Conservation (phyloP, 805 yeast genomes). For the Wickerhamomyces canadensis region DNA sequence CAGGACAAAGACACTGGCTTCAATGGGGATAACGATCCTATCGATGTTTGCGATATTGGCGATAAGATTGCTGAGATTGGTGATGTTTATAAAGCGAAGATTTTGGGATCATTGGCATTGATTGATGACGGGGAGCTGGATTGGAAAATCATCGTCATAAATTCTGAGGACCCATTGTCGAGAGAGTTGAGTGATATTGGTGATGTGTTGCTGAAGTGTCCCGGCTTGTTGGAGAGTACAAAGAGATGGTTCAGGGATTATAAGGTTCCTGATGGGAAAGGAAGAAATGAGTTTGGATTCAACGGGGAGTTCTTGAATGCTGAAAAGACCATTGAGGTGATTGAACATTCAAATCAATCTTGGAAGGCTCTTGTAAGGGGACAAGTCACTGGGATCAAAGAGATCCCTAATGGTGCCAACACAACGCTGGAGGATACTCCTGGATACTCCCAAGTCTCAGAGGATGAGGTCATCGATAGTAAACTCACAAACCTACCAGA, state of each 20-base stretch:
- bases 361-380: slow-evolving; percentile 64
- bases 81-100: slow-evolving; percentile 81
- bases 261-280: slow-evolving; percentile 97
- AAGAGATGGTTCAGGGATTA: slow-evolving; percentile 98
- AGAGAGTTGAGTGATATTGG: slow-evolving; percentile 81
- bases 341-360: slow-evolving; percentile 59
- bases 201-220: slow-evolving; percentile 85
- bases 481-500: slow-evolving; percentile 25
- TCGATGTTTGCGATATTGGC: slow-evolving; percentile 83
- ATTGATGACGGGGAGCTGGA: slow-evolving; percentile 90
- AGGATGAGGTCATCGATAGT: slow-evolving; percentile 18
- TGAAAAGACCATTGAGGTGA: slow-evolving; percentile 51
- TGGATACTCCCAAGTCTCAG: slow-evolving; percentile 32
- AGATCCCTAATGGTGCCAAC: too few relatives aligned
- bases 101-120: slow-evolving; percentile 89
- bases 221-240: slow-evolving; percentile 90
- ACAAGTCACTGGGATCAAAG: too few relatives aligned
- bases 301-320: slow-evolving; percentile 62
- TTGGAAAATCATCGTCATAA: slow-evolving; percentile 90
- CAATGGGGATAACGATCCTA: slow-evolving; percentile 81
- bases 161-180: slow-evolving; percentile 79
- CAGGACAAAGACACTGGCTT: slow-evolving; percentile 61
- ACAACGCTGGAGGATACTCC: slow-evolving; percentile 52
- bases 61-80: slow-evolving; percentile 61
- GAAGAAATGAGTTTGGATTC: slow-evolving; percentile 95